Evolutionary conservation across 2,329 filamentous ascomycete species (phyloP), one percentile per base, ranked within the genome.

Genomic region (Neurospora crassa): DNA sequence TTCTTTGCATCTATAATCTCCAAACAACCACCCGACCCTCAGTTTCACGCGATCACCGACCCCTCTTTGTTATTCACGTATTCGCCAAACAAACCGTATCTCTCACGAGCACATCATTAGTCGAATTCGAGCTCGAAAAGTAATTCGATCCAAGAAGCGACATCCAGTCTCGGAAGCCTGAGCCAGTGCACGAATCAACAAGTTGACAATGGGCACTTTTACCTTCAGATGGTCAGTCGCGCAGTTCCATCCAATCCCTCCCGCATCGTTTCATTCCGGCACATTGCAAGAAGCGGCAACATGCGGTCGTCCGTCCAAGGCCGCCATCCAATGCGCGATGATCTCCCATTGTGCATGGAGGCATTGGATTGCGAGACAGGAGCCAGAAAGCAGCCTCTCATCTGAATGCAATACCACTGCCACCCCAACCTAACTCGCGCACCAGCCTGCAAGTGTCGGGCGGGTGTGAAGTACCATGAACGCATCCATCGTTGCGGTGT

Each of bases 211-310:
- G 88, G 89, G 88, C 78, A 90, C 84, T 82, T 91, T 88, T 79
- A 88, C 88, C 69, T 92, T 92, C 84, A 89, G 86, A 80, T 92
- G 90, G 90, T 92, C 82, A 82, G 89, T 85, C 68, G 40, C 68
- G 47, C 69, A 63, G 41, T 67, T 67, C 42, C 53, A 40, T 59
- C 42, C 37, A 20, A 43, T 68, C 67, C 20, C 47, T 70, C 40
- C 59, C 45, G 40, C 37, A 63, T 16, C 18, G 53, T 63, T 63
- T 37, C 53, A 63, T 53, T 67, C 37, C 24, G 41, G 8, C 45
- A 40, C 42, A 41, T 43, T 53, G 68, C 59, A 20, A 47, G 43
- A 42, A 40, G 71, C 63, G 29, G 45, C 67, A 47, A 40, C 69
- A 40, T n/a, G 42, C 43, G 24, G 53, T n/a, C 29, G 53, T 29